Base-by-base conservation (phyloP, 2,329 filamentous ascomycete genomes). In the Ustulina deusta region DNA sequence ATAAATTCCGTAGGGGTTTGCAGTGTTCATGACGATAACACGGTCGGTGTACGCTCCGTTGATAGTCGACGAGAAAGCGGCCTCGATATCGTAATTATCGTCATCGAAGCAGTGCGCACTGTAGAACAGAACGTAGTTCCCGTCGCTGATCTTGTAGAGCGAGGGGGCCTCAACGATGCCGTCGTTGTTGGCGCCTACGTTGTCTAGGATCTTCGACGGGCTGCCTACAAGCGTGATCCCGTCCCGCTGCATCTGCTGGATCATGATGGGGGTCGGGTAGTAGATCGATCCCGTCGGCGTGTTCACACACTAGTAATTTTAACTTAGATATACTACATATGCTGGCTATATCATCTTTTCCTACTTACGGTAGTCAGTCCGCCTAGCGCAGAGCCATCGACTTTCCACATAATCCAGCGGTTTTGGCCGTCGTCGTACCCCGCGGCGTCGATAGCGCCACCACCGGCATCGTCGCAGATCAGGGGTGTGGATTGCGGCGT, bases 371-470 rank as follows among this genome's bases (percentile, higher is more conserved):
- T 74, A 20, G 72, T 74, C 25, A 72, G 71, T 61, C 75, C 75
- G 25, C 75, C 75, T 10, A 75, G 70, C 57, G 57, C 71, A 64
- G 73, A 74, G 5, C 74, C 75, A 66, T 76, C 74, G 17, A 74
- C 75, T 61, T 76, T 76, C 73, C 73, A 76, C n/a, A 73, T 17
- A 49, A 76, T 73, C 75, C 75, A 76, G n/a, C 75, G 75, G 64
- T 74, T 62, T 0, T 49, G 63, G 25, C 74, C 74, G 59, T 76
- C 74, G 34, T 75, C 73, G 62, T 75, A 76, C 2, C 73, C 74
- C 3, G 74, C 69, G 0, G 75, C 67, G 56, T 76, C 75, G 55
- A 76, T 76, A 1, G 68, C 64, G 44, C 75, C 75, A 11, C 75
- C 75, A 42, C 65, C 69, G 0, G 66, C 71, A 9, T 59, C 68